A percentile compares a stretch with the other conserved stretches of the same genome.
phyloP scores from a whole-genome alignment of 179 eudicot species.

The Drosera spatulata region DNA sequence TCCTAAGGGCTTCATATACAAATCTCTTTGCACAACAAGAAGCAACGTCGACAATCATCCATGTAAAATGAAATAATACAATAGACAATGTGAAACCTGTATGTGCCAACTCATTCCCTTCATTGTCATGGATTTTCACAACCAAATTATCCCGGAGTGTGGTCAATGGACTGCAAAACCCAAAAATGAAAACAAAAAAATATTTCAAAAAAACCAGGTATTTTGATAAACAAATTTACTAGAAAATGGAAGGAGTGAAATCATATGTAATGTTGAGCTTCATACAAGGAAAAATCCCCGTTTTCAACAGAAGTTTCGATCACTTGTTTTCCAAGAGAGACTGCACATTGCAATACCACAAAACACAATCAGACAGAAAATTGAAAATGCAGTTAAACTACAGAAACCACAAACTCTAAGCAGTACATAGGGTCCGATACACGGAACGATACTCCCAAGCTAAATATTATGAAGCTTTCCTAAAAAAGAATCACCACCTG shows the following conservation, averaged over 20 bases:
- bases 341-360: constrained; percentile 32
- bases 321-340: constrained; percentile 68
- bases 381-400: too few relatives aligned
- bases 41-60: neutral
- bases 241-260: too few relatives aligned
- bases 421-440: too few relatives aligned
- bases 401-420: too few relatives aligned
- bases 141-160: constrained; percentile 54
- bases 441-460: too few relatives aligned
- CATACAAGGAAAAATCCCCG: constrained; percentile 73
- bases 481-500: too few relatives aligned
- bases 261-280: constrained; percentile 6
- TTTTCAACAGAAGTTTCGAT: constrained; percentile 35
- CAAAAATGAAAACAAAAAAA: neutral
- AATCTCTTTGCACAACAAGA: neutral
- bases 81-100: constrained; percentile 31
- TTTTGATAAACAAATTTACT: too few relatives aligned
- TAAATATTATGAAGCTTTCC: too few relatives aligned
- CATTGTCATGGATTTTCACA: constrained; percentile 44
- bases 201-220: too few relatives aligned
- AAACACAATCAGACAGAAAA: neutral
- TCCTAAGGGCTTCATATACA: neutral
- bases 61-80: neutral
- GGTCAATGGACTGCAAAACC: constrained; percentile 38
- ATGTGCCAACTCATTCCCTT: constrained; percentile 61